Conservation (phyloP, 2,329 filamentous ascomycete species). For the Epichloe scottii region DNA sequence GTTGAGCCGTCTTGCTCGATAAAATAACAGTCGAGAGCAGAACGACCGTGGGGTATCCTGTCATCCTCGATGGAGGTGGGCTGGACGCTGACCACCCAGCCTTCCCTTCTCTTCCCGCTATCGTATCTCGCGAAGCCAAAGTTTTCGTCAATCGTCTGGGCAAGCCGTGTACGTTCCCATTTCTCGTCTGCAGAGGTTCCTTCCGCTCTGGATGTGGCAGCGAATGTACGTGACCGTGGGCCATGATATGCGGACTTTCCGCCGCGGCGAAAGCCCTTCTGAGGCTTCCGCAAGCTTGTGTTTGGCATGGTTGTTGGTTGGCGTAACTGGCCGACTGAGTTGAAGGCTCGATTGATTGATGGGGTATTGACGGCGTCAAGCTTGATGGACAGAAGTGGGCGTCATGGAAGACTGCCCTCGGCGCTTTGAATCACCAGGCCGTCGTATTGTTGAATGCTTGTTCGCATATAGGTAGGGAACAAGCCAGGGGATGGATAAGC, state of each 20-base stretch:
- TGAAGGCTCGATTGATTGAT: constrained; percentile 12
- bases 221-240: constrained; percentile 60
- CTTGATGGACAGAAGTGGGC: constrained; percentile 6
- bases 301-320: constrained; percentile 39
- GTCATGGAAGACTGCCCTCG: constrained; percentile 10
- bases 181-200: constrained; percentile 87
- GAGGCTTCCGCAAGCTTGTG: constrained; percentile 44
- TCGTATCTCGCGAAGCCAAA: constrained; percentile 94
- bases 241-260: constrained; percentile 61
- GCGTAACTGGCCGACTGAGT: background rate
- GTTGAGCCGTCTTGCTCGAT: constrained; percentile 77
- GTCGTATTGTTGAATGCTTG: background rate
- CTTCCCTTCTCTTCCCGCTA: constrained; percentile 64
- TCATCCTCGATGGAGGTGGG: constrained; percentile 80
- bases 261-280: constrained; percentile 56
- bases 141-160: constrained; percentile 81
- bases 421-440: background rate
- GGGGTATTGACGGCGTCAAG: constrained; percentile 6
- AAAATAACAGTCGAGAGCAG: constrained; percentile 95
- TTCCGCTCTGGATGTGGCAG: constrained; percentile 67
- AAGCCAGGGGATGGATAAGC: background rate
- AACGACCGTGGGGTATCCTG: constrained; percentile 68
- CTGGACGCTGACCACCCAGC: constrained; percentile 95
- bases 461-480: background rate
- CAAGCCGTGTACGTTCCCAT: constrained; percentile 71